Percentiles rank a stretch among this genome's conserved stretches.
Conservation (phyloP, 768 basidiomycete genomes). For the Floccularia luteovirens region DNA sequence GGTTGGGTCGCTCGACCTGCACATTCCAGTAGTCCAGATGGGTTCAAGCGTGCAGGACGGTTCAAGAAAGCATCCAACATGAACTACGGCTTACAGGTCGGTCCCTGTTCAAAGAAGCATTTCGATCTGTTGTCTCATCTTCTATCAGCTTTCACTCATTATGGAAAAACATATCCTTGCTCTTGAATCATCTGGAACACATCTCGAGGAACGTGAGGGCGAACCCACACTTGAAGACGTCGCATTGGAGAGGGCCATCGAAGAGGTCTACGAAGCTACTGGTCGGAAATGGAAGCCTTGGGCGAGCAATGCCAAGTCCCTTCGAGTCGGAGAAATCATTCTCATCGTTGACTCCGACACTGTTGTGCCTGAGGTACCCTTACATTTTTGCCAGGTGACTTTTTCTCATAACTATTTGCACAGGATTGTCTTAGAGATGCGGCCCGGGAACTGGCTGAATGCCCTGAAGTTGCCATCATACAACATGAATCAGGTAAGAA, state of each 20-base stretch:
- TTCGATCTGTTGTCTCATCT: conserved; percentile 3
- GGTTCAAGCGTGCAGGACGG: conserved; percentile 75
- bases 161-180: conserved; percentile 44
- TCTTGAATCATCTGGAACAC: conserved; percentile 33
- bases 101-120: not conserved
- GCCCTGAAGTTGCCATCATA: conserved; percentile 81
- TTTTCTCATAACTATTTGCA: not conserved
- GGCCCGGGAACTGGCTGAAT: conserved; percentile 75
- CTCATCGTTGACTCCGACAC: conserved; percentile 81
- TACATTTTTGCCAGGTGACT: not conserved
- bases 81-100: conserved; percentile 62
- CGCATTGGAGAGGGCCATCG: conserved; percentile 66
- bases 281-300: conserved; percentile 60
- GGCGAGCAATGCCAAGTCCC: conserved; percentile 67
- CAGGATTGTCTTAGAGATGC: conserved; percentile 88
- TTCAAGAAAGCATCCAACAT: conserved; percentile 93
- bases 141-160: conserved; percentile 50
- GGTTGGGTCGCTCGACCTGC: conserved; percentile 80
- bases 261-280: conserved; percentile 58
- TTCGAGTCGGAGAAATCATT: conserved; percentile 75
- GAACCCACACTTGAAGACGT: conserved; percentile 55
- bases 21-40: conserved; percentile 53
- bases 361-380: conserved; percentile 58
- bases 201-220: conserved; percentile 25
- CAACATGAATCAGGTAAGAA: conserved; percentile 79